phyloP scores from a whole-genome alignment of 345 rosid species.

The Populus nigra region DNA sequence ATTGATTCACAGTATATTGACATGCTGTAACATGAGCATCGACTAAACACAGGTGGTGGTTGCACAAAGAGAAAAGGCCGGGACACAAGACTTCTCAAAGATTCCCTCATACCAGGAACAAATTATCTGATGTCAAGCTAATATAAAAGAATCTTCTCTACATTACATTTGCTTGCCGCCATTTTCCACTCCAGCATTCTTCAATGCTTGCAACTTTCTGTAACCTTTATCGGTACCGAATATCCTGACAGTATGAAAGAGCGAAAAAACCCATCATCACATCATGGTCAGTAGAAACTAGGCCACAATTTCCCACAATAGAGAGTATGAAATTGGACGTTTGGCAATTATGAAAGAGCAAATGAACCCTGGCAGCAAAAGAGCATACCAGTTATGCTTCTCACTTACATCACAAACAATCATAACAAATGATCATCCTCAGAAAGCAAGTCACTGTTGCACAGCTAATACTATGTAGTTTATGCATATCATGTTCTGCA shows the following conservation, averaged over 20 bases:
- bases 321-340: neutral
- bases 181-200: conserved; percentile 38
- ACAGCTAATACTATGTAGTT: neutral
- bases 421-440: neutral
- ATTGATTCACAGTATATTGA: conserved; percentile 23
- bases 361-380: neutral
- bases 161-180: conserved; percentile 26
- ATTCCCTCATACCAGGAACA: conserved; percentile 13
- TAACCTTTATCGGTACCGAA: conserved; percentile 93
- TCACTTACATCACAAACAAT: neutral
- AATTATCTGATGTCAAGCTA: conserved; percentile 26
- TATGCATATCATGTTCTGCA: neutral
- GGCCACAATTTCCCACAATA: neutral
- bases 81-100: conserved; percentile 21
- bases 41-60: conserved; percentile 22
- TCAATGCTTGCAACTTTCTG: conserved; percentile 76
- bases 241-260: conserved; percentile 51
- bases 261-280: neutral
- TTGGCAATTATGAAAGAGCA: neutral
- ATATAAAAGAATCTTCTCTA: conserved; percentile 19
- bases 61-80: conserved; percentile 25
- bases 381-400: neutral
- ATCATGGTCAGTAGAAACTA: neutral
- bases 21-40: conserved; percentile 23
- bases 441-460: conserved; percentile 3